Conservation (phyloP, 169 alveolate species). For the Plasmodium relictum region DNA sequence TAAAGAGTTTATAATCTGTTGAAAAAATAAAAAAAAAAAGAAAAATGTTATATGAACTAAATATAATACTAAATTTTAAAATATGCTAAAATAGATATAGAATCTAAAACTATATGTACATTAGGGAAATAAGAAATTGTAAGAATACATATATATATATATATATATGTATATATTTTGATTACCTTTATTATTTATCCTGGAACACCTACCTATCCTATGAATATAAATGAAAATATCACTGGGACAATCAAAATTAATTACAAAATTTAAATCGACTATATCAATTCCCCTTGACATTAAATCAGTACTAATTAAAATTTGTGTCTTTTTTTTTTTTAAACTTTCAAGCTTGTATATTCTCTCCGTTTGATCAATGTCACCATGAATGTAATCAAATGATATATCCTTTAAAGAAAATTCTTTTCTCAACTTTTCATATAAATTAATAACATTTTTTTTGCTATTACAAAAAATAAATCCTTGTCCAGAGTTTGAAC, state of each 20-base stretch:
- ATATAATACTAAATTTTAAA: background rate
- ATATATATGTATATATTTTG: background rate
- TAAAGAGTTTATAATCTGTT: background rate
- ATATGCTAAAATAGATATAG: background rate
- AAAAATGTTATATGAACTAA: background rate
- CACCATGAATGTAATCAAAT: constrained; percentile 98
- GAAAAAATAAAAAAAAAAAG: constrained; percentile 1
- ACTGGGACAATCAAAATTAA: constrained; percentile 98
- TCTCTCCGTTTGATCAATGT: constrained; percentile 97
- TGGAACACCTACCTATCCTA: constrained; percentile 91
- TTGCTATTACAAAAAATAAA: constrained; percentile 99
- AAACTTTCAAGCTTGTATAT: constrained; percentile 97
- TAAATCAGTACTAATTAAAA: constrained; percentile 98
- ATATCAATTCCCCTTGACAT: constrained; percentile 99
- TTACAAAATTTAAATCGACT: constrained; percentile 97
- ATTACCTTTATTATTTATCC: constrained; percentile 72
- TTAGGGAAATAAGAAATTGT: background rate
- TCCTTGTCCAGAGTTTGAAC: constrained; percentile 87
- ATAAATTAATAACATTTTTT: constrained; percentile 95
- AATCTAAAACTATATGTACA: background rate
- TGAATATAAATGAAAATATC: constrained; percentile 97
- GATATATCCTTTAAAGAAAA: constrained; percentile 15
- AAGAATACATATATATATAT: background rate
- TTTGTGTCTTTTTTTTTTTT: constrained; percentile 98
- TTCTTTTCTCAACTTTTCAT: constrained; percentile 94